A percentile compares a stretch with the other conserved stretches of the same genome.
phyloP scores from a whole-genome alignment of 129 eudicot genomes.

The Tagetes patula region DNA sequence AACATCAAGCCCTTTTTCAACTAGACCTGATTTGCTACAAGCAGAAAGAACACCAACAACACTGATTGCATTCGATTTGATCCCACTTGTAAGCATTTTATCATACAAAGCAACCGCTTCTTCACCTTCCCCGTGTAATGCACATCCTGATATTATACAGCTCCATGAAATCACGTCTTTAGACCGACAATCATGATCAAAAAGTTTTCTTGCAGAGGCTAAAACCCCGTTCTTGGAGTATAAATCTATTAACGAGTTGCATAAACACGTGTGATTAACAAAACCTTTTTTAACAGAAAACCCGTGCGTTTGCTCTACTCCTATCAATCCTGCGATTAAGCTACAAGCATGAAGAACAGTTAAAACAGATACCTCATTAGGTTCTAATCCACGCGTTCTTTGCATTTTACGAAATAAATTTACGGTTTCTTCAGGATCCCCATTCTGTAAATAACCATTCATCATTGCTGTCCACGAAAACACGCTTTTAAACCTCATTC shows the following conservation, averaged over 20 bases:
- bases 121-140: conserved; percentile 61
- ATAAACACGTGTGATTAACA: conserved; percentile 40
- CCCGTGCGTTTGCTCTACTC: conserved; percentile 52
- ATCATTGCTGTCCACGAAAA: conserved; percentile 63
- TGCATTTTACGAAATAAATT: conserved; percentile 47
- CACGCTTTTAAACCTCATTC: conserved; percentile 38
- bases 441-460: conserved; percentile 43
- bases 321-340: conserved; percentile 46
- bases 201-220: conserved; percentile 42
- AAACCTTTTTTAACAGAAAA: conserved; percentile 39
- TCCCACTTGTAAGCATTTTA: conserved; percentile 48
- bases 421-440: conserved; percentile 42
- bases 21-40: conserved; percentile 58
- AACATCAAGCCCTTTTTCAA: conserved; percentile 44
- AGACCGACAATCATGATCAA: conserved; percentile 37
- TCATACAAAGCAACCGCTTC: conserved; percentile 50
- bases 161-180: conserved; percentile 65
- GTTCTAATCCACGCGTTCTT: conserved; percentile 27
- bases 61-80: conserved; percentile 50
- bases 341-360: conserved; percentile 48
- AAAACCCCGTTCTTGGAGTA: conserved; percentile 68
- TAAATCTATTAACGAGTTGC: conserved; percentile 56
- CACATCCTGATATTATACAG: conserved; percentile 59
- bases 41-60: conserved; percentile 74
- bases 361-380: conserved; percentile 58